Evolutionary conservation across 2,329 filamentous ascomycete genomes (phyloP).

Genomic region (Endoconidiophora laricicola): DNA sequence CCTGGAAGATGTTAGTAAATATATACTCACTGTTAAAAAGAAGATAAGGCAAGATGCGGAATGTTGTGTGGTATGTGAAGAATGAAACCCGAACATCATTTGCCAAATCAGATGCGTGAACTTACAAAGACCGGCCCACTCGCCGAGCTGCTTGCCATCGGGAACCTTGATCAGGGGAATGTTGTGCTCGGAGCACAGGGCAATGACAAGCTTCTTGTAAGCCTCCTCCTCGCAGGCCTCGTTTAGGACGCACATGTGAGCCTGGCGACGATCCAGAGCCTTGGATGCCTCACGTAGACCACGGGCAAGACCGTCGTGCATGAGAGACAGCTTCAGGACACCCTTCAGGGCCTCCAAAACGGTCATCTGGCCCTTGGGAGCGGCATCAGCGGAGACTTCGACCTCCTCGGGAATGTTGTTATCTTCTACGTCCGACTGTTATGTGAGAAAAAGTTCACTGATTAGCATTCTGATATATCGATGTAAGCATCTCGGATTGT

Average conservation of each 20-base stretch:
- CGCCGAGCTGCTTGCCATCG: slow-evolving; percentile 98
- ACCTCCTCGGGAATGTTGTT: slow-evolving; percentile 84
- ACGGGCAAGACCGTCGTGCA: slow-evolving; percentile 98
- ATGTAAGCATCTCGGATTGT: too few relatives aligned
- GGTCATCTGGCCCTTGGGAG: slow-evolving; percentile 83
- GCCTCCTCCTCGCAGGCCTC: slow-evolving; percentile 99
- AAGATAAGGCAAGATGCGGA: too few relatives aligned
- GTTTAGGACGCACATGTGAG: slow-evolving; percentile 99
- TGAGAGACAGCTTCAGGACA: slow-evolving; percentile 93
- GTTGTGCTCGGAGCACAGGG: slow-evolving; percentile 98
- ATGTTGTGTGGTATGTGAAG: not conserved
- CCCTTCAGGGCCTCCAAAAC: slow-evolving; percentile 98
- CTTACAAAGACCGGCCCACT: slow-evolving; percentile 99
- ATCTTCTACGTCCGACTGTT: slow-evolving; percentile 99
- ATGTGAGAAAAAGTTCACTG: not conserved
- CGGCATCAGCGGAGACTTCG: slow-evolving; percentile 85
- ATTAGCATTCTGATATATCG: not conserved
- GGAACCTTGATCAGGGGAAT: slow-evolving; percentile 99
- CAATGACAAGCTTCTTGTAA: slow-evolving; percentile 99
- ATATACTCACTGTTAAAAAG: not conserved
- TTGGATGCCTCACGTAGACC: slow-evolving; percentile 97
- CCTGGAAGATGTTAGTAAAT: slow-evolving; percentile 36
- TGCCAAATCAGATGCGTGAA: not conserved
- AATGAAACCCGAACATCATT: not conserved
- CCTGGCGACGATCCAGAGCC: slow-evolving; percentile 94